Conservation (phyloP, 768 basidiomycete species). For the Leucocoprinus leucothites region DNA sequence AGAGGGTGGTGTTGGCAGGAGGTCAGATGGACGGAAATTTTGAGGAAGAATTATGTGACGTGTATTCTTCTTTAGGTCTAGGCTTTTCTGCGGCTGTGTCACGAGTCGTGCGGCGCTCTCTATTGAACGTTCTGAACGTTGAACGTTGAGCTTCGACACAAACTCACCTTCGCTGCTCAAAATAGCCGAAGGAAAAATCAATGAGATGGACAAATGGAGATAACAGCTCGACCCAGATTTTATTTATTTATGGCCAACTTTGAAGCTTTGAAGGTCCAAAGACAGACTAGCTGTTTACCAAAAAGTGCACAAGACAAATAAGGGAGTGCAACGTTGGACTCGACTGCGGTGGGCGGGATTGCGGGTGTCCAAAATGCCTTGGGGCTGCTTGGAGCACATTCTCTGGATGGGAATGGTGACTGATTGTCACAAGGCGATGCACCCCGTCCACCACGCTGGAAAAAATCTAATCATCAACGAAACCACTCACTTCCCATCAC, state of each 20-base stretch:
- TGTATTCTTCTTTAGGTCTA: not conserved
- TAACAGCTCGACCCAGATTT: not conserved
- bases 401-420: not conserved
- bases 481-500: not conserved
- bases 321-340: too few species aligned
- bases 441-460: not conserved
- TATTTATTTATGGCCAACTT: not conserved
- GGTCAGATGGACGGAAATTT: too few species aligned
- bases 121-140: not conserved
- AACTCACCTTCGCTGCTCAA: not conserved
- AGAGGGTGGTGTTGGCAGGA: too few species aligned
- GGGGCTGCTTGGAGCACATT: not conserved
- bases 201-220: not conserved
- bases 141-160: not conserved
- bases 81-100: slow-evolving; percentile 2
- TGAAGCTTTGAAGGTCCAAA: too few species aligned
- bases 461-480: slow-evolving; percentile 9
- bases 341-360: too few species aligned
- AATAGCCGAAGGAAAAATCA: not conserved
- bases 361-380: not conserved
- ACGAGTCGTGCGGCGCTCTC: not conserved
- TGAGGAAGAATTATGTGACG: not conserved
- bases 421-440: slow-evolving; percentile 14
- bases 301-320: too few species aligned
- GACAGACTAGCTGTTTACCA: too few species aligned